These are phyloP conservation scores for Apophysomyces sp. DNA, from an alignment of 371 early-diverging fungal genomes.

Conservation along the genomic window DNA sequence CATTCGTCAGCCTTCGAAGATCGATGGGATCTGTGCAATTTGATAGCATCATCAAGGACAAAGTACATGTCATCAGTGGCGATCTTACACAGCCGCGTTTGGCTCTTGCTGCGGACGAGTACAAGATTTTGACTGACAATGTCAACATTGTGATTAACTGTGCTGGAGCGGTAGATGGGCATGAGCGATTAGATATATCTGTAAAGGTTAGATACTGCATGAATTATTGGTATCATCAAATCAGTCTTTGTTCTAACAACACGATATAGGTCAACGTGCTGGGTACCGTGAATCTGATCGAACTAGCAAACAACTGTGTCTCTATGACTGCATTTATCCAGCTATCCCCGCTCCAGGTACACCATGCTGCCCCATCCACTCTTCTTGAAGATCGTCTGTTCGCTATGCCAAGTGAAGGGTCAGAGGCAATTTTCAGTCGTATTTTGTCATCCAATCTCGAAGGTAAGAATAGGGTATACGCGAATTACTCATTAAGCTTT, in stretches of 20 bases:
- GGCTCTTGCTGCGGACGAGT: slow-evolving; percentile 47
- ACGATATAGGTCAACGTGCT: slow-evolving; percentile 45
- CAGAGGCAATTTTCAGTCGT: slow-evolving; percentile 31
- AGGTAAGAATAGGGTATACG: slow-evolving; percentile 5
- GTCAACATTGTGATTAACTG: slow-evolving; percentile 55
- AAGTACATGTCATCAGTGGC: slow-evolving; percentile 52
- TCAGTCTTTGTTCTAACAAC: too few relatives aligned
- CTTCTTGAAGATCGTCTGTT: slow-evolving; percentile 43
- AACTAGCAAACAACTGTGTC: slow-evolving; percentile 51
- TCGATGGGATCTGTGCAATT: slow-evolving; percentile 35
- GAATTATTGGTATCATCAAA: too few relatives aligned
- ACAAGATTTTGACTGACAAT: slow-evolving; percentile 39
- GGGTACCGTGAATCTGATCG: slow-evolving; percentile 53
- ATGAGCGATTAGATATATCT: slow-evolving; percentile 48
- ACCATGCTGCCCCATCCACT: slow-evolving; percentile 12
- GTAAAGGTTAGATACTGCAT: too few relatives aligned
- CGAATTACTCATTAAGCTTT: not conserved
- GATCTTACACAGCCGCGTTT: slow-evolving; percentile 49
- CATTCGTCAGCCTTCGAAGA: slow-evolving; percentile 41
- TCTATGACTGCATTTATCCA: slow-evolving; percentile 48
- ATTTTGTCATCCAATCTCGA: slow-evolving; percentile 13
- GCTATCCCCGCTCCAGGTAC: slow-evolving; percentile 52
- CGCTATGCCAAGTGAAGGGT: slow-evolving; percentile 44
- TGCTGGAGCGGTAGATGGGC: slow-evolving; percentile 57
- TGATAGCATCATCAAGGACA: slow-evolving; percentile 46